A percentile compares a stretch with the other conserved stretches of the same genome.
Conservation (phyloP, 2,329 filamentous ascomycete genomes). For the Beauveria scarabaeidicola region DNA sequence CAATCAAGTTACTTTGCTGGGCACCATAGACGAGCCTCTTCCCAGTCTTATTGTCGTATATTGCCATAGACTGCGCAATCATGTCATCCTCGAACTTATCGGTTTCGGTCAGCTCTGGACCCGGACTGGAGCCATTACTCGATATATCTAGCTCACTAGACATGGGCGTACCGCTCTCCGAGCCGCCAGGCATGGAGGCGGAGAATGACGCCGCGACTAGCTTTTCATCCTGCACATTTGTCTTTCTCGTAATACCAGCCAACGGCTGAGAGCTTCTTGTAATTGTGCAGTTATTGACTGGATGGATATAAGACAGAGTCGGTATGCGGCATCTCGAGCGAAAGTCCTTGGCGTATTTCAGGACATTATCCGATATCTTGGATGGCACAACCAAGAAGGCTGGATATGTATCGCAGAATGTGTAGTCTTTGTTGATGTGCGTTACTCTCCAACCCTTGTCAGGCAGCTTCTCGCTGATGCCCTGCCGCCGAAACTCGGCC, state of each 20-base stretch:
- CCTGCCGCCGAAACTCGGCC: slow-evolving; percentile 79
- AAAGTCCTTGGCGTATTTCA: slow-evolving; percentile 87
- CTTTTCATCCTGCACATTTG: slow-evolving; percentile 92
- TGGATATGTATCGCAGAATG: slow-evolving; percentile 89
- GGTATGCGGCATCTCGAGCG: slow-evolving; percentile 85
- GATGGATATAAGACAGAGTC: slow-evolving; percentile 87
- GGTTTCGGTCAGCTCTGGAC: slow-evolving; percentile 48
- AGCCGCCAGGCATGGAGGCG: slow-evolving; percentile 24
- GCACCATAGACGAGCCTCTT: slow-evolving; percentile 74
- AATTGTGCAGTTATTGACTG: slow-evolving; percentile 93
- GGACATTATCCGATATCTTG: slow-evolving; percentile 88
- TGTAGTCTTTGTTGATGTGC: slow-evolving; percentile 80
- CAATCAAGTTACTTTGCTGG: slow-evolving; percentile 87
- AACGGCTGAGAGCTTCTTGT: slow-evolving; percentile 89
- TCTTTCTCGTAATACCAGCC: slow-evolving; percentile 75
- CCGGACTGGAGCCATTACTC: slow-evolving; percentile 24
- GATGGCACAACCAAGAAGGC: slow-evolving; percentile 75
- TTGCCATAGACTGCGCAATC: slow-evolving; percentile 32
- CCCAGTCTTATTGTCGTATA: slow-evolving; percentile 50
- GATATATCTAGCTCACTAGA: slow-evolving; percentile 44
- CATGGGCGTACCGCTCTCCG: slow-evolving; percentile 26
- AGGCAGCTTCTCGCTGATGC: slow-evolving; percentile 70
- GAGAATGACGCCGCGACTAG: slow-evolving; percentile 85
- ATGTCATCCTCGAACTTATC: slow-evolving; percentile 64
- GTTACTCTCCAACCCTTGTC: slow-evolving; percentile 84